Conservation (phyloP, 2,329 filamentous ascomycete genomes). For the Pyrenochaeta sp. region DNA sequence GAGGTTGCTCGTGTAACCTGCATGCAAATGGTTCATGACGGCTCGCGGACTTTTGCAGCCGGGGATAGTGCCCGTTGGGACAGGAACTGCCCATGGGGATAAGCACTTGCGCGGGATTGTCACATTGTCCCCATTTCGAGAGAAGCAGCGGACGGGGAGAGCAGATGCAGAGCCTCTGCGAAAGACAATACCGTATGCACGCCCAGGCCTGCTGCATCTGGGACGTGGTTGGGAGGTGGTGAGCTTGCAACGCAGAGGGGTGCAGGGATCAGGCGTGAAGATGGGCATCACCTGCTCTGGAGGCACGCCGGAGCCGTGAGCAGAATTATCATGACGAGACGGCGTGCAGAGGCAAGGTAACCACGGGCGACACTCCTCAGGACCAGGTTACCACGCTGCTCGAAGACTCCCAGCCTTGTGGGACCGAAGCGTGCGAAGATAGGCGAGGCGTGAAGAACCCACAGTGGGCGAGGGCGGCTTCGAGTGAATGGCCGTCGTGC, state of each 20-base stretch:
- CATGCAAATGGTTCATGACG: conserved; percentile 35
- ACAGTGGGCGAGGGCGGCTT: conserved; percentile 14
- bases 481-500: conserved; percentile 41
- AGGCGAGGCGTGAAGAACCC: not conserved
- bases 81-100: conserved; percentile 18
- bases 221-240: conserved; percentile 1
- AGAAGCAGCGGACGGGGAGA: conserved; percentile 10
- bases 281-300: not conserved
- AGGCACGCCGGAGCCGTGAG: not conserved
- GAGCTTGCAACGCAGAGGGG: conserved; percentile 1
- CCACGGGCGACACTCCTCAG: too few relatives aligned
- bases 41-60: conserved; percentile 21
- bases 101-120: conserved; percentile 2
- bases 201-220: conserved; percentile 14
- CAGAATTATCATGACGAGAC: conserved; percentile 1
- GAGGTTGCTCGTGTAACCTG: conserved; percentile 35
- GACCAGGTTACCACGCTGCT: not conserved
- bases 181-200: conserved; percentile 1
- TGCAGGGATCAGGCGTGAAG: conserved; percentile 1
- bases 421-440: not conserved
- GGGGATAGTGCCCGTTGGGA: conserved; percentile 2
- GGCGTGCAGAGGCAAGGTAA: not conserved
- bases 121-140: conserved; percentile 5
- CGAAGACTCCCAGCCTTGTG: not conserved
- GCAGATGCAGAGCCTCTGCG: conserved; percentile 18